phyloP scores from a whole-genome alignment of 2,329 filamentous ascomycete species.

The Reticulascus tulasneorum region DNA sequence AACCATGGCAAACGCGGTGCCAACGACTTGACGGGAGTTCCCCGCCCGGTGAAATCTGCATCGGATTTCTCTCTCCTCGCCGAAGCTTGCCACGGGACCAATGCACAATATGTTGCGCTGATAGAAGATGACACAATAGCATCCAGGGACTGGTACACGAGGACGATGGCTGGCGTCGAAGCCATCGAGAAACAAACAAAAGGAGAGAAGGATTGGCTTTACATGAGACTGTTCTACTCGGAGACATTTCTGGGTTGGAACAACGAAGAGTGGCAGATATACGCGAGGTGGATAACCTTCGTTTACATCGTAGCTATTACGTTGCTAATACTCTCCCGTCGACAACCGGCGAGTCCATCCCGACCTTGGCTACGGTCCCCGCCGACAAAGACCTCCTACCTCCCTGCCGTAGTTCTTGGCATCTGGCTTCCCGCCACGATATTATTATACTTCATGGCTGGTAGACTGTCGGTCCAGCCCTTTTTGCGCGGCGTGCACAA shows the following conservation, averaged over 20 bases:
- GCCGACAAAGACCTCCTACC: conserved; percentile 16
- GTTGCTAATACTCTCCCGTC: background rate
- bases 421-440: conserved; percentile 29
- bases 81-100: conserved; percentile 24
- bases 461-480: conserved; percentile 21
- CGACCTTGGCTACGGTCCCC: background rate
- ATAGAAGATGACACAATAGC: conserved; percentile 34
- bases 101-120: conserved; percentile 29
- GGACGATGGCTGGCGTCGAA: conserved; percentile 21
- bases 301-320: conserved; percentile 18
- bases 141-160: conserved; percentile 27
- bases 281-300: conserved; percentile 20
- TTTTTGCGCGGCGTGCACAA: conserved; percentile 27
- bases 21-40: too few relatives aligned
- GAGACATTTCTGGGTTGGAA: conserved; percentile 35
- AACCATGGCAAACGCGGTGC: conserved; percentile 22
- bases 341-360: background rate
- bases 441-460: conserved; percentile 24
- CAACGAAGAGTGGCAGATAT: conserved; percentile 27
- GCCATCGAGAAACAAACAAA: too few relatives aligned
- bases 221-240: conserved; percentile 34
- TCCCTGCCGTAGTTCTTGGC: conserved; percentile 20
- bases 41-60: too few relatives aligned
- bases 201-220: conserved; percentile 28
- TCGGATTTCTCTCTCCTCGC: conserved; percentile 29